Conservation (phyloP, 768 basidiomycete genomes). For the Imleria badia region DNA sequence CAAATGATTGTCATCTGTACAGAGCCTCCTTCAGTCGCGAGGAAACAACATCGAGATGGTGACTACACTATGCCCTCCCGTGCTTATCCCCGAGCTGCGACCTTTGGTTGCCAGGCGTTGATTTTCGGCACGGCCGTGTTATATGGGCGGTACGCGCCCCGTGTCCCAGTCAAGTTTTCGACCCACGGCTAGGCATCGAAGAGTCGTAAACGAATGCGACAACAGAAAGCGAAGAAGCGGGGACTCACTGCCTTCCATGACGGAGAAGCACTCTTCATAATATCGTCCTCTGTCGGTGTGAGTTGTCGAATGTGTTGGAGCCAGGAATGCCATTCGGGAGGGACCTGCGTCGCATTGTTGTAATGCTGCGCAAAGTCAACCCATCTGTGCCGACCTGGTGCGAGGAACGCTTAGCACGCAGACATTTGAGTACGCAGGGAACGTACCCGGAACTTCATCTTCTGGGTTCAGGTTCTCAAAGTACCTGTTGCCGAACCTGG, state of each 20-base stretch:
- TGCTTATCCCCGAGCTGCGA: slow-evolving; percentile 44
- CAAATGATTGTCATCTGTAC: no score
- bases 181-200: slow-evolving; percentile 58
- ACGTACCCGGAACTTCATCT: slow-evolving; percentile 85
- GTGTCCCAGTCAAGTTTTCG: slow-evolving; percentile 91
- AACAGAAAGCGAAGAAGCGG: background rate
- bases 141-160: slow-evolving; percentile 88
- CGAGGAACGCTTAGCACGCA: background rate
- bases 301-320: slow-evolving; percentile 84
- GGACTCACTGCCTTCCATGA: slow-evolving; percentile 80
- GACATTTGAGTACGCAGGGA: background rate
- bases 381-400: slow-evolving; percentile 91
- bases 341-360: slow-evolving; percentile 89
- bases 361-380: slow-evolving; percentile 92
- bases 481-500: slow-evolving; percentile 93
- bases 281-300: slow-evolving; percentile 71
- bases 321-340: slow-evolving; percentile 98
- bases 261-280: slow-evolving; percentile 68
- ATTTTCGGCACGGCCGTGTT: slow-evolving; percentile 85
- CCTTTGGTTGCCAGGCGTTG: slow-evolving; percentile 79
- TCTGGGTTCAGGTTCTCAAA: slow-evolving; percentile 87
- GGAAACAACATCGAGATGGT: background rate
- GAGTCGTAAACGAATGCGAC: background rate
- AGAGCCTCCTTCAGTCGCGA: no score
- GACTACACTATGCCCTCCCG: background rate